phyloP scores from a whole-genome alignment of 352 stramenopile genomes.

The Pythium brachiatum region DNA sequence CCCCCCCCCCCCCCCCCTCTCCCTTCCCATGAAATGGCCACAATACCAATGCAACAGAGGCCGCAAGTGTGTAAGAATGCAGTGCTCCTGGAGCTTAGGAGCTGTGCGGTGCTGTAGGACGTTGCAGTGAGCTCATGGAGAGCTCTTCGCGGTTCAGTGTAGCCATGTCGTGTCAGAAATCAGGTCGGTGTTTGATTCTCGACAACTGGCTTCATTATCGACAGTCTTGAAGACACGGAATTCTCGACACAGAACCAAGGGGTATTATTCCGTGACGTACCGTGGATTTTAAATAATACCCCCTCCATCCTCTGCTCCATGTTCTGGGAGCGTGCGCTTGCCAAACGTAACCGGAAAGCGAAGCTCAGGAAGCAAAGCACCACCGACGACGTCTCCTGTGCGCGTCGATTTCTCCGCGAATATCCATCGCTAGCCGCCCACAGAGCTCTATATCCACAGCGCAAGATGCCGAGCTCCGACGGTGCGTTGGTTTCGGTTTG shows the following conservation, averaged over 20 bases:
- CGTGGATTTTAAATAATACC: conserved; percentile 5
- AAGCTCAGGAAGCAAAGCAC: background rate
- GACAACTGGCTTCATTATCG: background rate
- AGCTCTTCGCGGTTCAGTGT: background rate
- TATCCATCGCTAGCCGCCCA: background rate
- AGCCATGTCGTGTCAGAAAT: conserved; percentile 21
- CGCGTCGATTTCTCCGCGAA: conserved; percentile 3
- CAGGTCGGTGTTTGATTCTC: conserved; percentile 2
- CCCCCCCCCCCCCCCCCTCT: too few species aligned
- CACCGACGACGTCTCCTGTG: background rate
- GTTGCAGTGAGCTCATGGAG: background rate
- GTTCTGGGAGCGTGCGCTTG: conserved; percentile 14
- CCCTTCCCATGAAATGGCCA: too few species aligned
- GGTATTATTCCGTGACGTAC: conserved; percentile 1
- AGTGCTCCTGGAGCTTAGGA: too few species aligned
- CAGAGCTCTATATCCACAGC: background rate
- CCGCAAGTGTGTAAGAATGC: too few species aligned
- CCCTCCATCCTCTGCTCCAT: conserved; percentile 5
- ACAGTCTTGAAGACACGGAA: too few species aligned
- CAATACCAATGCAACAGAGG: too few species aligned
- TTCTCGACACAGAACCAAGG: too few species aligned
- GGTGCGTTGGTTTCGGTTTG: conserved; percentile 32
- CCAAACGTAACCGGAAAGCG: background rate
- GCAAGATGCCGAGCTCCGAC: conserved; percentile 52
- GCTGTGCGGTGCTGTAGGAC: background rate